Conservation (phyloP, 139 green algal species). For the Yamagishiella unicocca region DNA sequence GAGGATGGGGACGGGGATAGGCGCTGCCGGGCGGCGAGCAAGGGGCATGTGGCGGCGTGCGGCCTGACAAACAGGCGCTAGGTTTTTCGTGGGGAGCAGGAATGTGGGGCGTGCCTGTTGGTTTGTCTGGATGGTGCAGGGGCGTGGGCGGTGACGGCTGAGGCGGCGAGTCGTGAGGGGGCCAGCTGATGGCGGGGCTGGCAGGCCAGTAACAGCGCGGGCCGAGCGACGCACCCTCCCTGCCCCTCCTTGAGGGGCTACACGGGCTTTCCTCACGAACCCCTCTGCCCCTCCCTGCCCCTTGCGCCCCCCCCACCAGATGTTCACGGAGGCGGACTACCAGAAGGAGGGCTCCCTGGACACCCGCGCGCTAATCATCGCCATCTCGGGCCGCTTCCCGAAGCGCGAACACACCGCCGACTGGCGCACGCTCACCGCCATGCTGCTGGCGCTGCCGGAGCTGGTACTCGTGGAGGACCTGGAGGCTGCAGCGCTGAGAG, state of each 20-base stretch:
- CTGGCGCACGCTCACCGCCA: slow-evolving; percentile 51
- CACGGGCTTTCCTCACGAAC: not conserved
- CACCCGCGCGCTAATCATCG: slow-evolving; percentile 43
- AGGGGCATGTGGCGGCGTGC: too few species aligned
- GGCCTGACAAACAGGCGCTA: too few species aligned
- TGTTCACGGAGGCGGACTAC: slow-evolving; percentile 62
- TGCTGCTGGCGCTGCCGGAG: slow-evolving; percentile 56
- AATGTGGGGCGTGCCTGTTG: too few species aligned
- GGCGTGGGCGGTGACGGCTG: too few species aligned
- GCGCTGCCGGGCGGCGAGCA: too few species aligned
- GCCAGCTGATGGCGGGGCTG: too few species aligned
- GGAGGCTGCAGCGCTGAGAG: not conserved
- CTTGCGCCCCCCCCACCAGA: not conserved
- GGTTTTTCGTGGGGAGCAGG: too few species aligned
- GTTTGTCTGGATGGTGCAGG: too few species aligned
- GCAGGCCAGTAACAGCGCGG: too few species aligned
- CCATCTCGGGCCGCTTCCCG: slow-evolving; percentile 58
- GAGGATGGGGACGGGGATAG: not conserved
- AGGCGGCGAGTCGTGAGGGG: too few species aligned
- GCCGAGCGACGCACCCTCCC: too few species aligned
- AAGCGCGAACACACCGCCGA: slow-evolving; percentile 57
- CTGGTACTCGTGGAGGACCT: slow-evolving; percentile 57
- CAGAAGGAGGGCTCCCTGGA: slow-evolving; percentile 59
- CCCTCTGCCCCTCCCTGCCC: not conserved
- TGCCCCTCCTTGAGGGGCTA: too few species aligned